These are phyloP conservation scores for Panaeolus cyanescens DNA, from an alignment of 768 basidiomycete species.

Conservation along the genomic window DNA sequence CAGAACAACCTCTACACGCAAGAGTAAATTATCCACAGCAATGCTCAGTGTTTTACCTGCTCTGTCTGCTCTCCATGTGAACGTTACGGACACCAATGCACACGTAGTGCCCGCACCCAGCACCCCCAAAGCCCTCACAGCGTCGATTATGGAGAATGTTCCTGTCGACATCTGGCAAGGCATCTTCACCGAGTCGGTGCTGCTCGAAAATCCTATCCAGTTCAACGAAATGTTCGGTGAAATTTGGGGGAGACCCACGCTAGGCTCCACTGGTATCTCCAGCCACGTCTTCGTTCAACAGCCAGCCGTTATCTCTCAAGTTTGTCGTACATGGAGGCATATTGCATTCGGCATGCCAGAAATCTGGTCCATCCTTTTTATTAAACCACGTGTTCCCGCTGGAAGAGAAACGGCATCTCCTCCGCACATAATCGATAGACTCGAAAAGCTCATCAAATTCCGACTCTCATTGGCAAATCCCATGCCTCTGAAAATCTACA, in stretches of 20 bases:
- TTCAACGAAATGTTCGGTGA: conserved; percentile 12
- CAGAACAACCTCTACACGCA: too few relatives aligned
- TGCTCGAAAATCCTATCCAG: conserved; percentile 5
- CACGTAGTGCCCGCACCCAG: background rate
- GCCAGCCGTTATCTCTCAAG: conserved; percentile 12
- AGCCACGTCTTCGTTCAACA: conserved; percentile 9
- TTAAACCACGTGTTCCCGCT: conserved; percentile 6
- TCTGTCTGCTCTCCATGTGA: background rate
- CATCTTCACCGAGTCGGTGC: conserved; percentile 10
- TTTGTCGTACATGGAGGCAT: conserved; percentile 13
- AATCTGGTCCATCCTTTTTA: conserved; percentile 15
- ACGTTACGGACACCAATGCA: background rate
- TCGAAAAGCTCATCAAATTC: background rate
- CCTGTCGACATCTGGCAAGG: conserved; percentile 19
- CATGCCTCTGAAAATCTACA: conserved; percentile 14
- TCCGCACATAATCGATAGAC: background rate
- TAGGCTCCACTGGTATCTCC: background rate
- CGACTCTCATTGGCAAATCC: conserved; percentile 7
- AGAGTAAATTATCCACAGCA: background rate
- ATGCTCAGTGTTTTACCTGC: background rate
- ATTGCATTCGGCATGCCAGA: conserved; percentile 16
- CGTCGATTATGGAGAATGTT: conserved; percentile 1
- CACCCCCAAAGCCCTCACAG: background rate
- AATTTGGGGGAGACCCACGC: conserved; percentile 2
- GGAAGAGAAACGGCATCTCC: background rate